These are phyloP conservation scores for Pythium periplocum DNA, from an alignment of 352 stramenopile species.

Conservation along the genomic window DNA sequence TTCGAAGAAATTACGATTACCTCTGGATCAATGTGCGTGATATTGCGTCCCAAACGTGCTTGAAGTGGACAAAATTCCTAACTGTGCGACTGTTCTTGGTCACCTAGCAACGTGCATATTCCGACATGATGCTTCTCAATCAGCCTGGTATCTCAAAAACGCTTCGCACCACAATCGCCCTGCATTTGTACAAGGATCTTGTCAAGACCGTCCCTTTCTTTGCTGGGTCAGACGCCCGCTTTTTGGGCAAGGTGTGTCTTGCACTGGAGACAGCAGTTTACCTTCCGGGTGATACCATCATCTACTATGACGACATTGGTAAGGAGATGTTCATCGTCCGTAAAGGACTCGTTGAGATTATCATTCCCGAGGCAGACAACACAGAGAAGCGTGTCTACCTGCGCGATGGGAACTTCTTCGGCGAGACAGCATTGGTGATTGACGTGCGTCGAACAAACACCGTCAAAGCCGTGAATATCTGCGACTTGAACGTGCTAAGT, in stretches of 20 bases:
- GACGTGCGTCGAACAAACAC: conserved; percentile 76
- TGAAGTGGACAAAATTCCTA: too few species aligned
- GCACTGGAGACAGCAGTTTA: conserved; percentile 75
- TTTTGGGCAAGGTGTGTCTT: conserved; percentile 76
- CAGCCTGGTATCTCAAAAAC: conserved; percentile 76
- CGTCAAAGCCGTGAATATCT: conserved; percentile 72
- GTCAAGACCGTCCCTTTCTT: conserved; percentile 80
- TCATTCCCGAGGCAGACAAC: conserved; percentile 38
- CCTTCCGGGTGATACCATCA: conserved; percentile 70
- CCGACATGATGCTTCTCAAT: conserved; percentile 80
- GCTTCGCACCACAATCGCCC: conserved; percentile 65
- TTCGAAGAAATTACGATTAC: conserved; percentile 81
- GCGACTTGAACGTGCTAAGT: conserved; percentile 73
- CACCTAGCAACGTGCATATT: conserved; percentile 72
- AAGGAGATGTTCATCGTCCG: conserved; percentile 87
- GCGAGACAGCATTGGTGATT: conserved; percentile 72
- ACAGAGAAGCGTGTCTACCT: conserved; percentile 65
- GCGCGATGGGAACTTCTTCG: conserved; percentile 72
- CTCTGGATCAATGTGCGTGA: conserved; percentile 75
- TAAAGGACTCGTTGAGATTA: conserved; percentile 78
- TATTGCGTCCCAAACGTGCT: background rate
- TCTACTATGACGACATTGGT: conserved; percentile 77
- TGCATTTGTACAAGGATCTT: conserved; percentile 79
- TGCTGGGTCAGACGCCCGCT: conserved; percentile 59
- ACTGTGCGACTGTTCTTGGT: too few species aligned